Base-by-base conservation (phyloP, 768 basidiomycete genomes). In the Russula olivacea region DNA sequence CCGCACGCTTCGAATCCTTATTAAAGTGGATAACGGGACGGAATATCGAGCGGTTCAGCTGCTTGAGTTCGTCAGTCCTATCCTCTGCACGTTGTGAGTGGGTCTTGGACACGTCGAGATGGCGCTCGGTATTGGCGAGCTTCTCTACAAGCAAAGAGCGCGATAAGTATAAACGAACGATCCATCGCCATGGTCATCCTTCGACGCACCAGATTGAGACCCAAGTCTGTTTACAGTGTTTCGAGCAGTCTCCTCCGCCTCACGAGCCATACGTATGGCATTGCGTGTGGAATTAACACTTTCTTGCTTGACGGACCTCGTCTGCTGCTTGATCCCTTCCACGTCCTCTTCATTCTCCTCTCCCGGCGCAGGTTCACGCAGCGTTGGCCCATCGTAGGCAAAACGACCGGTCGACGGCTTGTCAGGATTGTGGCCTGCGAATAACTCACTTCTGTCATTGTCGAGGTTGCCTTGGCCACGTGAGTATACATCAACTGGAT, bases 11-110 rank as follows among this genome's bases (percentile, higher is more conserved):
- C 19, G 80, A 81, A 41, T 93, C 88, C 74, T 97, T 99, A 79
- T 98, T 96, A 75, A 89, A 96, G 0, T 88, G 87, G 68, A 97
- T 86, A 61, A 85, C 93, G 10, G 92, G 95, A 54, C 87, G 84
- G 79, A 99, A 98, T 72, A 99, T 98, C 43, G 92, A 94, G 38
- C 86, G 83, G 74, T 98, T 98, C 60, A 99, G 84, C 72, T 94
- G 82, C 75, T 93, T 95, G 59, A 99, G 84, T 74, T 98, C 95
- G 65, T 86, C 87, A 5, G 94, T 93, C 73, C 85, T 91, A 76
- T 99, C 96, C 61, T 88, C 88, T n/a, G 96, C 95, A 4, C 91
- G 86, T 49, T 79, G 76, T 36, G 91, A 88, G 74, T 95, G 87
- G 15, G 88, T 88, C 74, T 91, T 98, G 55, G 95, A 81, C 57